Conservation (phyloP, 2,329 filamentous ascomycete genomes). For the Apiospora sp. region DNA sequence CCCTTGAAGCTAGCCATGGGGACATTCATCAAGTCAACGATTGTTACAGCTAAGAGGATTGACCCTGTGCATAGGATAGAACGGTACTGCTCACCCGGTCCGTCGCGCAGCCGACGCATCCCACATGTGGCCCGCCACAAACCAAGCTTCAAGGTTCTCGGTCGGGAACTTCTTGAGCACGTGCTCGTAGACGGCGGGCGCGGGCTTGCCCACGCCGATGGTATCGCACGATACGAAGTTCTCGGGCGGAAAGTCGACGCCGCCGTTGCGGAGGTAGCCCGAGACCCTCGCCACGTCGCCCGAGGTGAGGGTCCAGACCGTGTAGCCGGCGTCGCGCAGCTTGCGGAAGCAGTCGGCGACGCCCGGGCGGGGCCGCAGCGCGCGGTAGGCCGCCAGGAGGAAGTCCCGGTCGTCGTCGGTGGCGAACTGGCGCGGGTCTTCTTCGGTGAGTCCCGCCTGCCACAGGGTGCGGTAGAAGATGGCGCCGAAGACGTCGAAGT, state of each 20-base stretch:
- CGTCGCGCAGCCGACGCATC: slow-evolving; percentile 61
- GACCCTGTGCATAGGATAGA: background rate
- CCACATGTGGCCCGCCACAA: slow-evolving; percentile 68
- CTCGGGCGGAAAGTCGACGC: slow-evolving; percentile 57
- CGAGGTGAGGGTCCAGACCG: slow-evolving; percentile 62
- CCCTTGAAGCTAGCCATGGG: slow-evolving; percentile 50
- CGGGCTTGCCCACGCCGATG: slow-evolving; percentile 59
- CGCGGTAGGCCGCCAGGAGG: slow-evolving; percentile 48
- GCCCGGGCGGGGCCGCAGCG: slow-evolving; percentile 48
- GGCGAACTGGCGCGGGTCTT: slow-evolving; percentile 50
- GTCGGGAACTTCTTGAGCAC: slow-evolving; percentile 42
- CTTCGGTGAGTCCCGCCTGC: slow-evolving; percentile 48
- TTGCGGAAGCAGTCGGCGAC: slow-evolving; percentile 50
- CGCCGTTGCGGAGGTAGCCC: slow-evolving; percentile 58
- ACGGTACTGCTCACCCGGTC: slow-evolving; percentile 44
- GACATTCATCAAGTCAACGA: background rate
- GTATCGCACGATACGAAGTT: slow-evolving; percentile 61
- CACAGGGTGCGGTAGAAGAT: slow-evolving; percentile 58
- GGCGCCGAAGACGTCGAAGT: slow-evolving; percentile 50
- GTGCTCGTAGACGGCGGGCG: slow-evolving; percentile 53
- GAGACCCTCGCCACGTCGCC: slow-evolving; percentile 57
- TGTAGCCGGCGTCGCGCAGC: slow-evolving; percentile 55
- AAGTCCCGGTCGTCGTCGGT: slow-evolving; percentile 51
- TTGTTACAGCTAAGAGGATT: background rate
- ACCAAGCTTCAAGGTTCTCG: slow-evolving; percentile 54